Percentiles rank a stretch among this genome's conserved stretches.
Evolutionary conservation across 208 protist genomes (phyloP).

Genomic region (Acanthamoeba divionensis): DNA sequence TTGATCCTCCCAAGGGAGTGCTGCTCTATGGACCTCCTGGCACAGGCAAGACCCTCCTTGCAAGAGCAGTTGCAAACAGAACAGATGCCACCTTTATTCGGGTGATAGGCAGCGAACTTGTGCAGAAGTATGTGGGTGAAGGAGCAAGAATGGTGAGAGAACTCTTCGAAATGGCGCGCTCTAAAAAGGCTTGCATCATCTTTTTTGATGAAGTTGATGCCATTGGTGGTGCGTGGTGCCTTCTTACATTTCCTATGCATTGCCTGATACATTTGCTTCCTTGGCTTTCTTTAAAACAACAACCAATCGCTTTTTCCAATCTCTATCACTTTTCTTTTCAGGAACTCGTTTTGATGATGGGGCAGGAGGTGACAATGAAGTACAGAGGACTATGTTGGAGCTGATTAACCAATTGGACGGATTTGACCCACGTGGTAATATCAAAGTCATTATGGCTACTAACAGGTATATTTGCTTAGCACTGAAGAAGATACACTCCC

Average conservation of each 20-base stretch:
- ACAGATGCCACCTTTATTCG: slow-evolving; percentile 99
- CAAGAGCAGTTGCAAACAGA: slow-evolving; percentile 97
- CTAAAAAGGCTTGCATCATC: slow-evolving; percentile 98
- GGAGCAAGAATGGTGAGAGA: slow-evolving; percentile 99
- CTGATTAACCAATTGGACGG: slow-evolving; percentile 99
- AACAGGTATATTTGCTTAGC: slow-evolving; percentile 85
- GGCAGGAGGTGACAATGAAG: slow-evolving; percentile 96
- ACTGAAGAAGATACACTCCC: not conserved
- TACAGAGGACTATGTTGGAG: slow-evolving; percentile 99
- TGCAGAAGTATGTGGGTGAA: slow-evolving; percentile 99
- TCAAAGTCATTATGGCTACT: slow-evolving; percentile 99
- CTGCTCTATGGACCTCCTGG: slow-evolving; percentile 99
- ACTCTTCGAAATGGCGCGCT: slow-evolving; percentile 98
- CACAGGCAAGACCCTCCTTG: slow-evolving; percentile 99
- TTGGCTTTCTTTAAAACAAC: not conserved
- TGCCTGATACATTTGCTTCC: not conserved
- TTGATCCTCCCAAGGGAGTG: slow-evolving; percentile 99
- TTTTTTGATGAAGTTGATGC: slow-evolving; percentile 99
- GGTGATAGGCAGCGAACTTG: slow-evolving; percentile 99
- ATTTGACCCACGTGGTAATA: slow-evolving; percentile 98
- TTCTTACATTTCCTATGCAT: not conserved
- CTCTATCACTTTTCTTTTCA: not conserved
- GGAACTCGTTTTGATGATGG: slow-evolving; percentile 84
- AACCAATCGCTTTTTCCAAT: not conserved
- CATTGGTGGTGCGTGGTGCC: slow-evolving; percentile 94